phyloP scores from a whole-genome alignment of 306 rosid species.

The Castanopsis chinensis region DNA sequence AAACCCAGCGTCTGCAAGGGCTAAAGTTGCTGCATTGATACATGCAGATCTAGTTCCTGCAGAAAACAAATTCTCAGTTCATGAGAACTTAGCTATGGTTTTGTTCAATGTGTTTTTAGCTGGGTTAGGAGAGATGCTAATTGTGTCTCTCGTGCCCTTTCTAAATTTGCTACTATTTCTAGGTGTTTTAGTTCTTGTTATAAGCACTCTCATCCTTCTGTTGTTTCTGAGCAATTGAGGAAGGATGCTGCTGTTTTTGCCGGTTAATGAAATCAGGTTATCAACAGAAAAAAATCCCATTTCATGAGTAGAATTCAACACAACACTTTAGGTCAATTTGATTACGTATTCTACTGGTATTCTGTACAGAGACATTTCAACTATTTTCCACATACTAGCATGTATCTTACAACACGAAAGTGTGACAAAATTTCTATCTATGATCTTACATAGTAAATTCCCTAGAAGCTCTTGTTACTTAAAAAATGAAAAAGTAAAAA shows the following conservation, averaged over 20 bases:
- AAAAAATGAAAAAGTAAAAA: background rate
- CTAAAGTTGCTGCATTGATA: conserved; percentile 92
- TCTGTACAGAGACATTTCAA: background rate
- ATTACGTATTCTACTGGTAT: background rate
- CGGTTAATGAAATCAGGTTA: too few species aligned
- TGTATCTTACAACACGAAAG: background rate
- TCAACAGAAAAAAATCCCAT: background rate
- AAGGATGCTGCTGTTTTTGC: too few species aligned
- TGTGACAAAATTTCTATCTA: background rate
- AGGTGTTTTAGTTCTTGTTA: too few species aligned
- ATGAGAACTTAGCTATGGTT: too few species aligned
- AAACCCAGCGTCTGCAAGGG: conserved; percentile 93
- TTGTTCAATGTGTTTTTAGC: too few species aligned
- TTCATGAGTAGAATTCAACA: conserved; percentile 14
- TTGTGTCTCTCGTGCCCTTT: too few species aligned
- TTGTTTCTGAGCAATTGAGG: too few species aligned
- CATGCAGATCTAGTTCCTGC: conserved; percentile 95
- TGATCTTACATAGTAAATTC: background rate
- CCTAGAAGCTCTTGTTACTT: background rate
- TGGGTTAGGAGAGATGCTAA: too few species aligned
- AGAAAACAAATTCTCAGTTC: background rate
- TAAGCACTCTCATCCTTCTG: too few species aligned
- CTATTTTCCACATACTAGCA: background rate
- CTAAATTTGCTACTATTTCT: too few species aligned
- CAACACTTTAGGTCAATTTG: background rate